Conservation (phyloP, 2,329 filamentous ascomycete genomes). For the Sordariomycetes sp. region DNA sequence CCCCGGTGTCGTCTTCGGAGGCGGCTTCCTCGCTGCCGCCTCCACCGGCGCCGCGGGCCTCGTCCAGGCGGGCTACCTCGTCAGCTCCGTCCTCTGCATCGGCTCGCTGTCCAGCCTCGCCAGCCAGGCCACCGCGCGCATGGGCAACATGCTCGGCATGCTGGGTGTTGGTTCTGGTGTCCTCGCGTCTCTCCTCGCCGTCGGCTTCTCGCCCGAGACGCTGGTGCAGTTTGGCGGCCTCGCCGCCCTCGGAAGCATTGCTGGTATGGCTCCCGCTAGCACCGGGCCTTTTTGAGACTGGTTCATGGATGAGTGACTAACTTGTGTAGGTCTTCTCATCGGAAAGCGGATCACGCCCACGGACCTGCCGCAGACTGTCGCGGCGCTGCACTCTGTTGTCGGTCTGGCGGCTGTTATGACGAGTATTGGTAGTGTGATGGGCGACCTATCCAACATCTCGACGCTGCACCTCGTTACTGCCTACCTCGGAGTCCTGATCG, state of each 20-base stretch:
- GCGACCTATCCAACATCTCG: constrained; percentile 57
- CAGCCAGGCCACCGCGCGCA: constrained; percentile 71
- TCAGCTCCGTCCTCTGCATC: constrained; percentile 78
- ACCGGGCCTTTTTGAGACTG: constrained; percentile 21
- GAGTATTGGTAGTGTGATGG: constrained; percentile 78
- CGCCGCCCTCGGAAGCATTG: constrained; percentile 58
- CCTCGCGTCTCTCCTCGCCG: constrained; percentile 69
- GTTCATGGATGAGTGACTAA: constrained; percentile 11
- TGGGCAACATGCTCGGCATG: constrained; percentile 79
- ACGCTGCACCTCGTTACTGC: constrained; percentile 77
- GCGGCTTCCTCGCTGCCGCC: constrained; percentile 70
- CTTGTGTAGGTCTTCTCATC: constrained; percentile 51
- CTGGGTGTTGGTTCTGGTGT: constrained; percentile 77
- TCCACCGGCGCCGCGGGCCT: constrained; percentile 74
- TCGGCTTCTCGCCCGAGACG: constrained; percentile 69
- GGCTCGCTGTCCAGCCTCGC: constrained; percentile 72
- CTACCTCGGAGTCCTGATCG: constrained; percentile 78
- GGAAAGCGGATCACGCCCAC: constrained; percentile 82
- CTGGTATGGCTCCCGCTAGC: constrained; percentile 12
- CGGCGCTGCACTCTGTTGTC: constrained; percentile 81
- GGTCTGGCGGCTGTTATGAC: constrained; percentile 82
- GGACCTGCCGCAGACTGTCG: constrained; percentile 80
- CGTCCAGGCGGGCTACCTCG: constrained; percentile 78
- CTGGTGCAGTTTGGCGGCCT: constrained; percentile 71
- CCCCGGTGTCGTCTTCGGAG: constrained; percentile 66